A percentile compares a stretch with the other conserved stretches of the same genome.
Evolutionary conservation across 1,139 yeast genomes (phyloP).

Genomic region (Schizosaccharomyces versatilis): DNA sequence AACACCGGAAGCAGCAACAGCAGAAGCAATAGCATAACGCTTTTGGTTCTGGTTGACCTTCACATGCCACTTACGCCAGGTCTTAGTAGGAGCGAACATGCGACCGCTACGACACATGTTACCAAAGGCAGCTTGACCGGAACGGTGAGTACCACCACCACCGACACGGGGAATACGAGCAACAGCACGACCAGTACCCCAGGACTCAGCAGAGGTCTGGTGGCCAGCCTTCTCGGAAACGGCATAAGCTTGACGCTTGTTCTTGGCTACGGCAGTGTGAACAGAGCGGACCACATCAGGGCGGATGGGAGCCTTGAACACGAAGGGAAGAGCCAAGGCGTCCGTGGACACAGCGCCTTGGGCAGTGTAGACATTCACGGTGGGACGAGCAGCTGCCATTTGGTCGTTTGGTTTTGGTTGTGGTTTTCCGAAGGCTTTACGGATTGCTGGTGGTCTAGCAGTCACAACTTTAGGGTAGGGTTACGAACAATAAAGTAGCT

Average conservation of each 20-base stretch:
- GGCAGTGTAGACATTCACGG: constrained; percentile 72
- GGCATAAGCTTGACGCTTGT: constrained; percentile 99
- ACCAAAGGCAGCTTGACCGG: constrained; percentile 99
- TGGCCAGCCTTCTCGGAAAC: constrained; percentile 98
- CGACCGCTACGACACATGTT: constrained; percentile 99
- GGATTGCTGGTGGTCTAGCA: too few relatives aligned
- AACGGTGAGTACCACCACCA: constrained; percentile 99
- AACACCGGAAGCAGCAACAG: constrained; percentile 97
- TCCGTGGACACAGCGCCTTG: constrained; percentile 71
- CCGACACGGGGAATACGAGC: constrained; percentile 99
- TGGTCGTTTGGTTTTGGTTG: background rate
- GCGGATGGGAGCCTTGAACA: constrained; percentile 98
- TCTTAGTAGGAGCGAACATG: constrained; percentile 99
- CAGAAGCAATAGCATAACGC: constrained; percentile 99
- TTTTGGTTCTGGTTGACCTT: constrained; percentile 99
- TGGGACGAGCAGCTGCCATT: constrained; percentile 11
- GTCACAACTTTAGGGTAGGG: too few relatives aligned
- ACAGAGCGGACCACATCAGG: constrained; percentile 98
- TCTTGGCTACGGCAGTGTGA: constrained; percentile 95
- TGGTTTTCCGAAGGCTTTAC: too few relatives aligned
- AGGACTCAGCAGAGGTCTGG: constrained; percentile 99
- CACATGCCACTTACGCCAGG: constrained; percentile 99
- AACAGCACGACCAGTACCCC: constrained; percentile 99
- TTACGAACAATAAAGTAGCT: too few relatives aligned
- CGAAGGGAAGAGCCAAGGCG: constrained; percentile 89